Evolutionary conservation across 352 stramenopile genomes (phyloP).

Genomic region (Globisporangium polare): DNA sequence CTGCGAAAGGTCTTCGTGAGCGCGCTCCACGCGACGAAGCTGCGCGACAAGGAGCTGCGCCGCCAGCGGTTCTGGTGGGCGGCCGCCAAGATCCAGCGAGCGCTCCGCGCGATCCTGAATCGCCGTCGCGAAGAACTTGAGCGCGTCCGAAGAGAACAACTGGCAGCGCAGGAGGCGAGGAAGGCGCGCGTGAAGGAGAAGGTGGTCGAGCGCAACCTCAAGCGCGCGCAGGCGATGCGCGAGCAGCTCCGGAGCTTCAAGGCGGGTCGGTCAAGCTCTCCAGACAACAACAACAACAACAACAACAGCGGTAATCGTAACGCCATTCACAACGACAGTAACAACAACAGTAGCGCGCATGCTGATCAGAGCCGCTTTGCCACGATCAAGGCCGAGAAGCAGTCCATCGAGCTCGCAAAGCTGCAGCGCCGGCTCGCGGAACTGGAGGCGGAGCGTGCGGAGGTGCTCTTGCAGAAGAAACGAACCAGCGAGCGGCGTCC

Average conservation of each 20-base stretch:
- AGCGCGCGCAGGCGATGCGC: constrained; percentile 36
- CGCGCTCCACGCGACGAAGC: constrained; percentile 14
- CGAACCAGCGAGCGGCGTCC: not conserved
- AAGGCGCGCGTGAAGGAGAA: constrained; percentile 32
- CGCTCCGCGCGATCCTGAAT: constrained; percentile 18
- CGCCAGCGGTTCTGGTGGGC: constrained; percentile 26
- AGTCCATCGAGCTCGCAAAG: constrained; percentile 5
- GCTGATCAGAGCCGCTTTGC: not conserved
- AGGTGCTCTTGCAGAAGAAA: not conserved
- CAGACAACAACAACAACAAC: constrained; percentile 7
- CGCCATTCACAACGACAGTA: not conserved
- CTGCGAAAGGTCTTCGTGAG: constrained; percentile 26
- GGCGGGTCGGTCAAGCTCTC: not conserved
- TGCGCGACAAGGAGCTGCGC: constrained; percentile 21
- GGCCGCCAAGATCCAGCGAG: constrained; percentile 29
- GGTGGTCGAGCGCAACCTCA: constrained; percentile 38
- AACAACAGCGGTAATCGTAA: not conserved
- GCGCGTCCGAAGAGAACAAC: constrained; percentile 19
- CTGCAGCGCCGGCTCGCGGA: constrained; percentile 9
- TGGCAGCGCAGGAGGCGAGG: constrained; percentile 21
- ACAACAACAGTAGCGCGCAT: not conserved
- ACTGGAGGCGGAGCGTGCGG: constrained; percentile 4
- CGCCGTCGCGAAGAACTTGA: constrained; percentile 15
- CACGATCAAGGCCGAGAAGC: constrained; percentile 2
- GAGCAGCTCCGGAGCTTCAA: constrained; percentile 8